Conservation (phyloP, 768 basidiomycete genomes). For the Gloeophyllum trabeum region DNA sequence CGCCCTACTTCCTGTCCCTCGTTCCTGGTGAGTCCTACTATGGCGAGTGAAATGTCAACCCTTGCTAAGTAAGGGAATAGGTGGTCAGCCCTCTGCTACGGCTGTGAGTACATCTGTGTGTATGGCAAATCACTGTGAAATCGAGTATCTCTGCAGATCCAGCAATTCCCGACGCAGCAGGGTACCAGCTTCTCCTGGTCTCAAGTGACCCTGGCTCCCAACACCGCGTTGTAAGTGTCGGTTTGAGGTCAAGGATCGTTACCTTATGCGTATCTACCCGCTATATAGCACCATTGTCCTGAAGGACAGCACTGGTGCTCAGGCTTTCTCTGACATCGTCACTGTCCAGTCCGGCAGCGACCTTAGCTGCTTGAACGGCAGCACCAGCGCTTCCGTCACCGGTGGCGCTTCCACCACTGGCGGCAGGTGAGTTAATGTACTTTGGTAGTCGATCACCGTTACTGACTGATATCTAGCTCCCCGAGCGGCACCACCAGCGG, state of each 20-base stretch:
- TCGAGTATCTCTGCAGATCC: slow-evolving; percentile 26
- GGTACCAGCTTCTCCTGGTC: slow-evolving; percentile 41
- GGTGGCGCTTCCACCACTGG: background rate
- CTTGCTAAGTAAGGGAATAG: too few species aligned
- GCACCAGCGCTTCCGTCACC: background rate
- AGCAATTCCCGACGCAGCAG: slow-evolving; percentile 34
- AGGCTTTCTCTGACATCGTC: slow-evolving; percentile 40
- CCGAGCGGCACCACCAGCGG: background rate
- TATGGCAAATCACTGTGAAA: background rate
- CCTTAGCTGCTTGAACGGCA: slow-evolving; percentile 16
- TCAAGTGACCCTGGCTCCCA: background rate
- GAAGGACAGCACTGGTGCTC: slow-evolving; percentile 46
- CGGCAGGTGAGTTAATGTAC: too few species aligned
- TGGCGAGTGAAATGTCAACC: background rate
- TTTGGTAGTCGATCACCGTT: too few species aligned
- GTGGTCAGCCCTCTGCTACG: slow-evolving; percentile 36
- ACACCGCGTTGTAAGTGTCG: too few species aligned
- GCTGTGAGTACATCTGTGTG: slow-evolving; percentile 28
- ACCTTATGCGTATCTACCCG: background rate
- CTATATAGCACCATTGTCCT: slow-evolving; percentile 35
- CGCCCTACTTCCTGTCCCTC: slow-evolving; percentile 50
- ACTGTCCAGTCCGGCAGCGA: slow-evolving; percentile 27
- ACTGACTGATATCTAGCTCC: too few species aligned
- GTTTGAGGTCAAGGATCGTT: background rate
- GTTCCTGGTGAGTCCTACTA: slow-evolving; percentile 39